Percentiles rank a stretch among this genome's conserved stretches.
Evolutionary conservation across 306 rosid genomes (phyloP).

Genomic region (Lathyrus sativus): DNA sequence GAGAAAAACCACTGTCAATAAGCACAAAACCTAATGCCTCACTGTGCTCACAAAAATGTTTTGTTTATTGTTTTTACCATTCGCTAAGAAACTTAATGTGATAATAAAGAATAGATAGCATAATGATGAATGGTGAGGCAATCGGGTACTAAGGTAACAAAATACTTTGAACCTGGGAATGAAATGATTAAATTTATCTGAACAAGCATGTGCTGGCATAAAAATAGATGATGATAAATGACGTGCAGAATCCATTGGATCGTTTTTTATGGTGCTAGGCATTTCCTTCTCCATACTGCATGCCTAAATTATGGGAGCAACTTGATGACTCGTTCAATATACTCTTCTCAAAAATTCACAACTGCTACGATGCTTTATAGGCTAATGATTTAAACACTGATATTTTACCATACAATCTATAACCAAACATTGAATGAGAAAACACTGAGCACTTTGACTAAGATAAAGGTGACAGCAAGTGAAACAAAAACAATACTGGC

Average conservation of each 20-base stretch:
- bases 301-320: no score
- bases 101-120: conserved; percentile 28
- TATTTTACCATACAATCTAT: neutral
- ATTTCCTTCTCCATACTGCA: no score
- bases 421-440: conserved; percentile 29
- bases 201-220: no score
- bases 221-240: no score
- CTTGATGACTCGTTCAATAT: no score
- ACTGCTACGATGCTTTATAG: no score
- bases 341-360: no score
- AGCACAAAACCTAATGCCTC: conserved; percentile 3
- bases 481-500: conserved; percentile 26
- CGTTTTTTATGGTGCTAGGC: no score
- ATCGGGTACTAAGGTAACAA: conserved; percentile 9
- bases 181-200: no score
- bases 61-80: neutral
- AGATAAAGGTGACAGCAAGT: conserved; percentile 27
- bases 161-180: no score
- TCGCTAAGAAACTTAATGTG: neutral
- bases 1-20: conserved; percentile 2
- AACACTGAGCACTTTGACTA: neutral
- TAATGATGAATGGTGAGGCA: conserved; percentile 29
- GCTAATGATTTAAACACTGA: no score
- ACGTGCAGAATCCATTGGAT: no score
- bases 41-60: neutral